These are phyloP conservation scores for Dichotomocladium elegans DNA, from an alignment of 371 early-diverging fungal genomes.

Conservation along the genomic window DNA sequence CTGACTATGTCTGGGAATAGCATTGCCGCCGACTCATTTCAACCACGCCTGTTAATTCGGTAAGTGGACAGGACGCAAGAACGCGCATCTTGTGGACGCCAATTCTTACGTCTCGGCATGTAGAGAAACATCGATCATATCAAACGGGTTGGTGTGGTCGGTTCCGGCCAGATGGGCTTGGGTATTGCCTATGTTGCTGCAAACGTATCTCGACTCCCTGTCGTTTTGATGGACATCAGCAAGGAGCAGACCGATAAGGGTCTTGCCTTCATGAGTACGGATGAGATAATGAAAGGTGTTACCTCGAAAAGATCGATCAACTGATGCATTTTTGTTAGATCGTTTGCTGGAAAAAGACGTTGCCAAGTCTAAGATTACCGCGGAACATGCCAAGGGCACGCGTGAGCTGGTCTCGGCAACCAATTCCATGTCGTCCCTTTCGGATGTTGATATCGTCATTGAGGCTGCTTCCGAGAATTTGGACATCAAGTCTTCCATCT, in stretches of 20 bases:
- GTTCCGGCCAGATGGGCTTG: conserved; percentile 88
- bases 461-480: conserved; percentile 96
- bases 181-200: conserved; percentile 97
- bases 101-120: neutral
- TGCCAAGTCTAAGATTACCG: conserved; percentile 80
- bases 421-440: conserved; percentile 51
- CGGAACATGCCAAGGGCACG: conserved; percentile 68
- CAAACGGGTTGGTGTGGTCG: conserved; percentile 71
- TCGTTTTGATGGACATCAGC: conserved; percentile 81
- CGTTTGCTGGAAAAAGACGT: conserved; percentile 87
- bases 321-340: conserved; percentile 47
- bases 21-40: neutral
- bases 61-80: neutral
- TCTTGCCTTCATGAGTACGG: conserved; percentile 73
- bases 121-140: conserved; percentile 26
- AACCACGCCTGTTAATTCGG: neutral
- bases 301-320: neutral
- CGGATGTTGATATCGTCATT: conserved; percentile 79
- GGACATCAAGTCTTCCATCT: conserved; percentile 82
- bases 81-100: neutral
- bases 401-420: conserved; percentile 66
- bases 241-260: conserved; percentile 80
- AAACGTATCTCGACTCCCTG: conserved; percentile 73
- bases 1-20: too few species aligned
- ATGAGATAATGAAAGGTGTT: neutral